Evolutionary conservation across 345 rosid genomes (phyloP), one percentile per base, ranked within the genome.

Genomic region (Gossypium anomalum): DNA sequence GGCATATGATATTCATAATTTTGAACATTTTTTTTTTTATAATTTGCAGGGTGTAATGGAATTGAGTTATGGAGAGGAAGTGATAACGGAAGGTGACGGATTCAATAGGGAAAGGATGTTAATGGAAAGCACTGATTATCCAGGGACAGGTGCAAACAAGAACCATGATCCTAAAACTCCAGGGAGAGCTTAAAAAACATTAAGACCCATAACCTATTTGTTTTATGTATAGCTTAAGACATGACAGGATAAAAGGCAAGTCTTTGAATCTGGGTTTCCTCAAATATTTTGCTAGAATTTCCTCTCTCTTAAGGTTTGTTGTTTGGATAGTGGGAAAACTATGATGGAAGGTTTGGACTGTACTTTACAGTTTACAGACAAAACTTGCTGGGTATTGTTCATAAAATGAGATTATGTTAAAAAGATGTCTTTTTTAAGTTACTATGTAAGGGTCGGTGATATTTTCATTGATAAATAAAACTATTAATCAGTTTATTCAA

Each of bases 121-220:
- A 19, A 16, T 86, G 63, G 87, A 82, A 67, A 79, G 57, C 77
- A 83, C 82, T 72, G 95, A 90, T 73, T 90, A 90, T 78, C 89
- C 95, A 49, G 95, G 89, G 53, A 78, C 92, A 52, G 92, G 92
- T 75, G 87, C 92, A 53, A 90, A 90, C 84, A 82, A 84, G 77
- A 82, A 83, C 77, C 95, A 87, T 78, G 87, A 90, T 52, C 95
- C 92, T 8, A 82, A 71, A 81, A 67, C 89, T 25, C 90, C 93
- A 1, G 86, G 86, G 22, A 77, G 78, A 78, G 76, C 78, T 74
- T 84, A 55, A 73, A 71, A 7, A 4, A 22, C 7, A 34, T 34
- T 5, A 34, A 65, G 13, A 11, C 53, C 49, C 29, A 7, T n/a
- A 60, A 52, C 43, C 25, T 71, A 56, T 53, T 70, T 57, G 25